Conservation (phyloP, 208 protist species). For the Acanthamoeba royreba region DNA sequence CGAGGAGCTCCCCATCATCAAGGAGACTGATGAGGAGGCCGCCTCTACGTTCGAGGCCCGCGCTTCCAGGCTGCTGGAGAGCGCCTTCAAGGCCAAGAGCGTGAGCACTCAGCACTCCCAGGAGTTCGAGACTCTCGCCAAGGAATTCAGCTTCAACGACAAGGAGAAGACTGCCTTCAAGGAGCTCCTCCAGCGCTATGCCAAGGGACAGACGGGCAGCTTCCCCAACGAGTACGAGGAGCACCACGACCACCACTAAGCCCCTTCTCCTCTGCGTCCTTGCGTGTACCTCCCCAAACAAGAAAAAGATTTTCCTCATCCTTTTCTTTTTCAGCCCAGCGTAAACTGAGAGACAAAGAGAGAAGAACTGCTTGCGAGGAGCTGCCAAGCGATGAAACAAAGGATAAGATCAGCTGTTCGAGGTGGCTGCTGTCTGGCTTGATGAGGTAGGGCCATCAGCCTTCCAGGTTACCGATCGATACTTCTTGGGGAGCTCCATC, state of each 20-base stretch:
- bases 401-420: too few relatives aligned
- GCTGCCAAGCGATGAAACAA: too few relatives aligned
- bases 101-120: not conserved
- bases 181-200: not conserved
- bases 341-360: too few relatives aligned
- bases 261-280: not conserved
- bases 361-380: too few relatives aligned
- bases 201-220: not conserved
- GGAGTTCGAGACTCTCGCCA: not conserved
- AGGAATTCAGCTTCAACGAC: not conserved
- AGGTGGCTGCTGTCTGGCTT: too few relatives aligned
- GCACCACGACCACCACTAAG: not conserved
- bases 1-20: slow-evolving; percentile 23
- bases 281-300: too few relatives aligned
- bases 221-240: not conserved
- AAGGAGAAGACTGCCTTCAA: not conserved
- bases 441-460: too few relatives aligned
- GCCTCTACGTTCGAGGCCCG: not conserved
- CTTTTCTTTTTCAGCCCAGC: too few relatives aligned
- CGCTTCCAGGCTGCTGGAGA: not conserved
- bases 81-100: not conserved
- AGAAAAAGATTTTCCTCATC: too few relatives aligned
- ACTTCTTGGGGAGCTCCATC: not conserved
- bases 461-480: not conserved
- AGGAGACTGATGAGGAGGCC: not conserved